Conservation (phyloP, 805 yeast species). For the Alloascoidea africana region DNA sequence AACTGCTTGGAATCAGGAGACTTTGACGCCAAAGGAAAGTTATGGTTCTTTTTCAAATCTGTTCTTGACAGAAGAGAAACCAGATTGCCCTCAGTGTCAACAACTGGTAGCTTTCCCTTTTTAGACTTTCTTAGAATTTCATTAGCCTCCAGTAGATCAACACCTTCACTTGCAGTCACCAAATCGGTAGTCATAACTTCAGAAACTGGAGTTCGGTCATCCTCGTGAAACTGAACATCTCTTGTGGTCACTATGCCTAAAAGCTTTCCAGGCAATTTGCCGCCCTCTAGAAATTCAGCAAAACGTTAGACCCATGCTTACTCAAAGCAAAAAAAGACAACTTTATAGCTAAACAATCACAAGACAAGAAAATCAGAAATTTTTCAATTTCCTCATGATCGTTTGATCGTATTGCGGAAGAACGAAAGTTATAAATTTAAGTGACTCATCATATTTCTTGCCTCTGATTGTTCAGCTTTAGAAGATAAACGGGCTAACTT, state of each 20-base stretch:
- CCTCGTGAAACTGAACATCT: slow-evolving; percentile 90
- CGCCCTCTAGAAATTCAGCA: slow-evolving; percentile 43
- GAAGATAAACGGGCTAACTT: slow-evolving; percentile 45
- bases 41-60: slow-evolving; percentile 90
- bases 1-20: slow-evolving; percentile 87
- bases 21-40: slow-evolving; percentile 90
- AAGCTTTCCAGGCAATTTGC: slow-evolving; percentile 76
- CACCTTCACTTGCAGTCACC: slow-evolving; percentile 1
- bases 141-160: slow-evolving; percentile 68
- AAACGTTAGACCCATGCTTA: slow-evolving; percentile 7
- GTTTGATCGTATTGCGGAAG: slow-evolving; percentile 2
- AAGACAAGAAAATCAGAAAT: slow-evolving; percentile 6
- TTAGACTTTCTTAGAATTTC: slow-evolving; percentile 81
- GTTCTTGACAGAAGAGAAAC: slow-evolving; percentile 88
- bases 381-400: slow-evolving; percentile 1
- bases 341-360: slow-evolving; percentile 39
- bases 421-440: slow-evolving; percentile 2
- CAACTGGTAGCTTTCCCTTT: slow-evolving; percentile 94
- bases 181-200: slow-evolving; percentile 69
- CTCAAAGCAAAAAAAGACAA: slow-evolving; percentile 8
- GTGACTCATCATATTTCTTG: neutral
- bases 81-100: slow-evolving; percentile 61
- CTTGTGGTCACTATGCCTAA: slow-evolving; percentile 94
- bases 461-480: neutral
- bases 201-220: slow-evolving; percentile 41